A percentile compares a stretch with the other conserved stretches of the same genome.
Conservation (phyloP, 345 rosid species). For the Corchorus olitorius region DNA sequence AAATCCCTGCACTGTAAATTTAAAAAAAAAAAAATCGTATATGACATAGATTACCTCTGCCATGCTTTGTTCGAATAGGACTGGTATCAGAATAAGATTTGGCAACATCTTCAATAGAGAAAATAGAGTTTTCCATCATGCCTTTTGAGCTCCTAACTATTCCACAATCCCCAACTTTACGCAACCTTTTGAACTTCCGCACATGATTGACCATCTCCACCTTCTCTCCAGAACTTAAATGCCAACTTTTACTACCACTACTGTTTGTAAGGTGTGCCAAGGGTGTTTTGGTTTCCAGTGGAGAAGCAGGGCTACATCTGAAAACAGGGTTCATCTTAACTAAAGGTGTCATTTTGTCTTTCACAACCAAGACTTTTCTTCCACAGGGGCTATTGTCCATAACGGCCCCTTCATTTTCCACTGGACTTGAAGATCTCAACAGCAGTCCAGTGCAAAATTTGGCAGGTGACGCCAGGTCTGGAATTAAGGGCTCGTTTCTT, state of each 20-base stretch:
- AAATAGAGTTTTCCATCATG: slow-evolving; percentile 36
- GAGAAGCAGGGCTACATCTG: slow-evolving; percentile 34
- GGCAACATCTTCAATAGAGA: slow-evolving; percentile 27
- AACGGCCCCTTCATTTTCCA: slow-evolving; percentile 26
- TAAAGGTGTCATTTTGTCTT: slow-evolving; percentile 34
- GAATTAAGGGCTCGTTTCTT: slow-evolving; percentile 32
- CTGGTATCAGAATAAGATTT: slow-evolving; percentile 31
- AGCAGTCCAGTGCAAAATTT: slow-evolving; percentile 34
- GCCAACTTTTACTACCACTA: slow-evolving; percentile 64
- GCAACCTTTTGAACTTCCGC: slow-evolving; percentile 72
- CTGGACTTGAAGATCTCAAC: slow-evolving; percentile 31
- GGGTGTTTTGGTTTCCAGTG: slow-evolving; percentile 42
- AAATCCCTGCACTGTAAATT: neutral
- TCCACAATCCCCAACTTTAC: slow-evolving; percentile 60
- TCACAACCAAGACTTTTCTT: slow-evolving; percentile 21
- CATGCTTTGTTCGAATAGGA: slow-evolving; percentile 33
- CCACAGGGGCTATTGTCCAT: slow-evolving; percentile 18
- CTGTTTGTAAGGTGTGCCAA: slow-evolving; percentile 33
- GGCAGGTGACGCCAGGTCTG: slow-evolving; percentile 38
- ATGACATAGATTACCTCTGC: slow-evolving; percentile 42
- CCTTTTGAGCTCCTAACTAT: slow-evolving; percentile 19
- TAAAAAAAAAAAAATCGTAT: neutral
- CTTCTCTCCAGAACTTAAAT: slow-evolving; percentile 57
- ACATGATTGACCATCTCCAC: slow-evolving; percentile 42
- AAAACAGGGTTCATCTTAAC: slow-evolving; percentile 25